These are phyloP conservation scores for Kazachstania sp. DNA, from an alignment of 1,139 yeast genomes.

Conservation along the genomic window DNA sequence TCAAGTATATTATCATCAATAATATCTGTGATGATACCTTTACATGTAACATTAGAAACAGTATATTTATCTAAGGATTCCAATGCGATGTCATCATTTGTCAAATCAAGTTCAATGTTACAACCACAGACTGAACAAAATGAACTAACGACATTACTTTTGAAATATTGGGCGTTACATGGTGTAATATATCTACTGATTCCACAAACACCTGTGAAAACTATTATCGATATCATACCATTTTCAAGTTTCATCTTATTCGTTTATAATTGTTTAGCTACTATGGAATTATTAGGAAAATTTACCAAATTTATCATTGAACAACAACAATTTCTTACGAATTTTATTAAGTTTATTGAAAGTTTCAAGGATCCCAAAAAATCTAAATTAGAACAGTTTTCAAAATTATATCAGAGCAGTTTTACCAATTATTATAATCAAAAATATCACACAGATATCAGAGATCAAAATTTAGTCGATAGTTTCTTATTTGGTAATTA, in stretches of 20 bases:
- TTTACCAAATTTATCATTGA: slow-evolving; percentile 10
- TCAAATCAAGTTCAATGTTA: slow-evolving; percentile 4
- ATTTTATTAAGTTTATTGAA: slow-evolving; percentile 6
- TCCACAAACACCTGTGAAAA: slow-evolving; percentile 9
- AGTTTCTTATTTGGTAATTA: slow-evolving; percentile 3
- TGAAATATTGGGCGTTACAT: slow-evolving; percentile 12
- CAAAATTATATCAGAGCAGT: slow-evolving; percentile 5
- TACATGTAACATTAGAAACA: slow-evolving; percentile 15
- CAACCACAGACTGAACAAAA: slow-evolving; percentile 7
- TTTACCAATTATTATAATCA: slow-evolving; percentile 7
- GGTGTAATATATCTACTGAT: slow-evolving; percentile 7
- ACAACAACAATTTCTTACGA: slow-evolving; percentile 8
- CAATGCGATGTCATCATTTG: slow-evolving; percentile 7
- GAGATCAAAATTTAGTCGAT: slow-evolving; percentile 1
- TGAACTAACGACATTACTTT: slow-evolving; percentile 6
- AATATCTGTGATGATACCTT: slow-evolving; percentile 13
- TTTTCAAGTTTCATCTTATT: slow-evolving; percentile 4
- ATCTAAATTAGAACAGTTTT: slow-evolving; percentile 7
- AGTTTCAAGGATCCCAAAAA: slow-evolving; percentile 7
- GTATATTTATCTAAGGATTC: slow-evolving; percentile 10
- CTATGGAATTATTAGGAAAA: slow-evolving; percentile 7
- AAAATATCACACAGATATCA: slow-evolving; percentile 1
- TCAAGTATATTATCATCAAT: slow-evolving; percentile 1
- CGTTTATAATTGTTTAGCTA: not conserved
- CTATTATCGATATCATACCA: slow-evolving; percentile 6